Percentiles rank a stretch among this genome's conserved stretches.
These are phyloP conservation scores for Coniochaeta hoffmannii DNA, from an alignment of 2,329 filamentous ascomycete genomes.

Conservation along the genomic window DNA sequence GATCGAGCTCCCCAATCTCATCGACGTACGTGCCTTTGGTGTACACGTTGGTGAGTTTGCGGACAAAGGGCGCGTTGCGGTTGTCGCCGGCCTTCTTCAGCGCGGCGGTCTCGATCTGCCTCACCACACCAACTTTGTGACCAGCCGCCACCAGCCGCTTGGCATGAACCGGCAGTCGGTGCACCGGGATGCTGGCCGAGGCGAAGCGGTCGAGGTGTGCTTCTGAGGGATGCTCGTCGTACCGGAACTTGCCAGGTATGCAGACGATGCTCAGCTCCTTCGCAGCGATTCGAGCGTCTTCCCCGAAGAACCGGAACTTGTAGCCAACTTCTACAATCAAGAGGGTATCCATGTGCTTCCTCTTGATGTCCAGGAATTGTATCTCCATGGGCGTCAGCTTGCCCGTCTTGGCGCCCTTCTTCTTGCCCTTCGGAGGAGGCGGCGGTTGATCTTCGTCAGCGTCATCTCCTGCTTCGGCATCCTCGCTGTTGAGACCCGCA, in stretches of 20 bases:
- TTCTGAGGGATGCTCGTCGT: slow-evolving; percentile 89
- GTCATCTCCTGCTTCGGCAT: slow-evolving; percentile 43
- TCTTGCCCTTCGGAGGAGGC: slow-evolving; percentile 44
- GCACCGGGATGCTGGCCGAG: slow-evolving; percentile 90
- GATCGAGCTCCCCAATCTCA: slow-evolving; percentile 74
- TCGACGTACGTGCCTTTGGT: slow-evolving; percentile 98
- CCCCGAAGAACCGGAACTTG: slow-evolving; percentile 95
- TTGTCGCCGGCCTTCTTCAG: slow-evolving; percentile 95
- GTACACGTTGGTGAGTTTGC: slow-evolving; percentile 92
- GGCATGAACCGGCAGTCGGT: slow-evolving; percentile 85
- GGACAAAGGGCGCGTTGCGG: slow-evolving; percentile 81
- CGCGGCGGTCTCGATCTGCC: slow-evolving; percentile 90
- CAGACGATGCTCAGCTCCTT: slow-evolving; percentile 93
- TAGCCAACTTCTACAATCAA: slow-evolving; percentile 95
- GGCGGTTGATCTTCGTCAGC: slow-evolving; percentile 42
- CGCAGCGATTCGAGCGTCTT: slow-evolving; percentile 82
- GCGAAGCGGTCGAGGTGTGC: slow-evolving; percentile 88
- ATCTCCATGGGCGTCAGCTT: slow-evolving; percentile 94
- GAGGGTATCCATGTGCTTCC: slow-evolving; percentile 80
- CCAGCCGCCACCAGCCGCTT: slow-evolving; percentile 88
- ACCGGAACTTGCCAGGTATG: slow-evolving; percentile 90
- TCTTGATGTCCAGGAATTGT: slow-evolving; percentile 90
- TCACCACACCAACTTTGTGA: slow-evolving; percentile 91
- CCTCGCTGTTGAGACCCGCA: slow-evolving; percentile 44
- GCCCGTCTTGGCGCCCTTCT: slow-evolving; percentile 61